Conservation (phyloP, 441 rosid genomes). For the Gossypium aridum region DNA sequence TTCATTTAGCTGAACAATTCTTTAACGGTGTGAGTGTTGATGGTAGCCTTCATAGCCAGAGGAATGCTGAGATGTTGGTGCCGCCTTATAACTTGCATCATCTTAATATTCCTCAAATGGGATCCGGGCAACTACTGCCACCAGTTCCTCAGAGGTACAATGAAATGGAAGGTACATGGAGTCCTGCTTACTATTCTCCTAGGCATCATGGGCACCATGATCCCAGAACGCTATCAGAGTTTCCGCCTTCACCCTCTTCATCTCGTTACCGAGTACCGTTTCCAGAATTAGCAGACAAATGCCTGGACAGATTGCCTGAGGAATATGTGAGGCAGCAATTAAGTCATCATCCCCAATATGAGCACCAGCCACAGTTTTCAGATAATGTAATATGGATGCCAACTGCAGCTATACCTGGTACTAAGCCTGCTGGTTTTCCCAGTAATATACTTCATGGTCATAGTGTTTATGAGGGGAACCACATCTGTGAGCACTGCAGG, state of each 20-base stretch:
- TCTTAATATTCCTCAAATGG: constrained; percentile 55
- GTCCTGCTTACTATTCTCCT: constrained; percentile 84
- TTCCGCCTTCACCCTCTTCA: constrained; percentile 71
- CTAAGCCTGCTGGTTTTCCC: constrained; percentile 72
- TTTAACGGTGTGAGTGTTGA: constrained; percentile 49
- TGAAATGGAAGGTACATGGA: constrained; percentile 86
- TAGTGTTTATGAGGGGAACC: constrained; percentile 55
- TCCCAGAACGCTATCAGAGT: constrained; percentile 53
- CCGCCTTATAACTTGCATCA: constrained; percentile 64
- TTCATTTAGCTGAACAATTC: constrained; percentile 52
- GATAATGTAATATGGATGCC: constrained; percentile 80
- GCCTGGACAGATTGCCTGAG: constrained; percentile 65
- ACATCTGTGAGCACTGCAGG: constrained; percentile 56
- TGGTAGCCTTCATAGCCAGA: constrained; percentile 40
- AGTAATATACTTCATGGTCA: constrained; percentile 61
- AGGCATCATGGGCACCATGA: constrained; percentile 77
- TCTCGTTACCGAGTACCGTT: constrained; percentile 56
- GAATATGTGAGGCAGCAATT: constrained; percentile 51
- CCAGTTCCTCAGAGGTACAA: constrained; percentile 49
- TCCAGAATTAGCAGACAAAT: constrained; percentile 56
- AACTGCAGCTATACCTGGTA: constrained; percentile 55
- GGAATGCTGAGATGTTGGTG: constrained; percentile 41
- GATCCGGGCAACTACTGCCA: constrained; percentile 36
- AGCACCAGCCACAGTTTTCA: constrained; percentile 50
- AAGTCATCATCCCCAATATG: constrained; percentile 46